A percentile compares a stretch with the other conserved stretches of the same genome.
Evolutionary conservation across 257 asterid genomes (phyloP).

Genomic region (Gentiana macrophylla): DNA sequence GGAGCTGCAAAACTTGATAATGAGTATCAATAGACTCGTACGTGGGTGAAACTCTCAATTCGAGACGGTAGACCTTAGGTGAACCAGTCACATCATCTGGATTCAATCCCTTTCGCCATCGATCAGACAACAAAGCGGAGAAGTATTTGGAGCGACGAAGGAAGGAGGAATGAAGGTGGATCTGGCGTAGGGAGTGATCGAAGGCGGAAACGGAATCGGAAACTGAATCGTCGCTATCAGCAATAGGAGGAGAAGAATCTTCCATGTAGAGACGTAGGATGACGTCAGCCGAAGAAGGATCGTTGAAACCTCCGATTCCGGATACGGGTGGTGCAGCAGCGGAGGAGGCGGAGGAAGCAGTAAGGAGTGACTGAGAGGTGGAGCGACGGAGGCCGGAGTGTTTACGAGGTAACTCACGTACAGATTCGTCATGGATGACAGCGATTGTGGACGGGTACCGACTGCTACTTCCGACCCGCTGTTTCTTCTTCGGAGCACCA

Average conservation of each 20-base stretch:
- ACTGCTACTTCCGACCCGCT: slow-evolving; percentile 36
- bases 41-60: slow-evolving; percentile 29
- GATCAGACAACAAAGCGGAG: slow-evolving; percentile 50
- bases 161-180: slow-evolving; percentile 54
- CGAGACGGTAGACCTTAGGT: slow-evolving; percentile 22
- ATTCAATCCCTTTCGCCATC: slow-evolving; percentile 44
- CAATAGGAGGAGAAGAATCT: slow-evolving; percentile 13
- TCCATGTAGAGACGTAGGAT: slow-evolving; percentile 53
- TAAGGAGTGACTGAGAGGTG: slow-evolving; percentile 16
- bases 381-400: slow-evolving; percentile 28
- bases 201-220: slow-evolving; percentile 18
- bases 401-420: slow-evolving; percentile 31
- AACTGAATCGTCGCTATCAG: slow-evolving; percentile 19
- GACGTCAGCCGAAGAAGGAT: slow-evolving; percentile 52
- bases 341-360: slow-evolving; percentile 14
- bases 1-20: slow-evolving; percentile 44
- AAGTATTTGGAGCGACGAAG: slow-evolving; percentile 59
- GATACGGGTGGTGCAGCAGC: slow-evolving; percentile 6
- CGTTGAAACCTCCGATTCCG: slow-evolving; percentile 40
- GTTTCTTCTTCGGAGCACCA: slow-evolving; percentile 40
- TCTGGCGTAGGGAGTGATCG: slow-evolving; percentile 33
- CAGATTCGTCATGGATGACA: slow-evolving; percentile 26
- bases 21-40: slow-evolving; percentile 35
- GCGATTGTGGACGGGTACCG: slow-evolving; percentile 27
- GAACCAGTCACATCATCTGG: slow-evolving; percentile 15